Evolutionary conservation across 768 basidiomycete species (phyloP), one percentile per base, ranked within the genome.

Genomic region (Rhodosporidiobolus odoratus): DNA sequence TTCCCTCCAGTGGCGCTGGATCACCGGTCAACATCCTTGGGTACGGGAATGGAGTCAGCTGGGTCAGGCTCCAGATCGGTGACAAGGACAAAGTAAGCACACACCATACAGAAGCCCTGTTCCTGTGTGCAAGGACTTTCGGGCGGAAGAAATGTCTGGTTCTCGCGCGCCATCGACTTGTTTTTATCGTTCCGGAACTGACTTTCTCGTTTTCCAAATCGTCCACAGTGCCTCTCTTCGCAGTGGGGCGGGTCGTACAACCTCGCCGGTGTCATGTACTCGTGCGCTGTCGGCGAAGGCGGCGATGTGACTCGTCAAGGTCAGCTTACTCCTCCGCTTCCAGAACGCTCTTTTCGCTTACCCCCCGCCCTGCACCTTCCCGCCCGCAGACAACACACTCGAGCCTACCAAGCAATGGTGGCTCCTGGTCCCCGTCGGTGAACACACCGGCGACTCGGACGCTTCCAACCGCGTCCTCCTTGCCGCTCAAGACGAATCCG

Each of bases 401-500:
- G 65, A 66, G 58, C 65, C 65, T 35, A 66, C 65, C 15, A 66
- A 66, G 57, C 65, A 66, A 27, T 66, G 65, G 65, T 66, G 57
- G 57, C n/a, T 66, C 27, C 3, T 58, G 27, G 65, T 66, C 35
- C 65, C 65, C 37, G 58, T 59, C 58, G 16, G 6, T 32, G 41
- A 45, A 41, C 16, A 60, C 43, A 27, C 19, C 8, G 19, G n/a
- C 34, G 35, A 40, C 58, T 38, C 45, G 6, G 19, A 23, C 34
- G 17, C 56, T n/a, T 32, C 27, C 30, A 59, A 50, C 37, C 35
- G 59, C 47, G 47, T 59, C 16, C 58, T 66, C 37, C 57, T 59
- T 30, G 48, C 35, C 32, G 65, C 65, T 5, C 65, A 66, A 27
- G 37, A 23, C 15, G 7, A 57, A 2, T 66, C 65, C 27, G 58